phyloP scores from a whole-genome alignment of 2,329 filamentous ascomycete species.

The Penicillium rolfsii region DNA sequence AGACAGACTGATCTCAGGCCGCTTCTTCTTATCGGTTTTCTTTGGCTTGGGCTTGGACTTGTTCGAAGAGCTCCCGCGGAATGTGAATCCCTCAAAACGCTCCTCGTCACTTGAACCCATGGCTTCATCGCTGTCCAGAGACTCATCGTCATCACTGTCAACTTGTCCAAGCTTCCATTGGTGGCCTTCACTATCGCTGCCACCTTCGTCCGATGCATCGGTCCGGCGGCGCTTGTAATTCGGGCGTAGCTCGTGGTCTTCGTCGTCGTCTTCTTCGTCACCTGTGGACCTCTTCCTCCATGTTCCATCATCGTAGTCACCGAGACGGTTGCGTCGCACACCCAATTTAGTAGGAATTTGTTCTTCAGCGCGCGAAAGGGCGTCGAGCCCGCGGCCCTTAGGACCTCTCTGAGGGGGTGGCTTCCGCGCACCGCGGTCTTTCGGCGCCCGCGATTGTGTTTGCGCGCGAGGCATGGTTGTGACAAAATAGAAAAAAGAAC shows the following conservation, averaged over 20 bases:
- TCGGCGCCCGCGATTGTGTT: slow-evolving; percentile 45
- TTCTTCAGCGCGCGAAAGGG: slow-evolving; percentile 66
- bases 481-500: slow-evolving; percentile 9
- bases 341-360: slow-evolving; percentile 57
- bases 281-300: slow-evolving; percentile 44
- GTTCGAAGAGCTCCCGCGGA: slow-evolving; percentile 60
- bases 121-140: slow-evolving; percentile 76
- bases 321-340: slow-evolving; percentile 61
- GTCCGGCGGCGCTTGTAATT: slow-evolving; percentile 51
- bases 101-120: slow-evolving; percentile 90
- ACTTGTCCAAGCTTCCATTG: slow-evolving; percentile 79
- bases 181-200: slow-evolving; percentile 83
- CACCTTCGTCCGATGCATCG: slow-evolving; percentile 58
- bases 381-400: slow-evolving; percentile 58
- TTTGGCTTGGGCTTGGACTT: slow-evolving; percentile 43
- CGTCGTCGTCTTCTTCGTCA: slow-evolving; percentile 48
- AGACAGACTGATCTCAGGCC: slow-evolving; percentile 52
- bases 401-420: slow-evolving; percentile 53
- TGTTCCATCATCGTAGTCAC: slow-evolving; percentile 57
- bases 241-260: slow-evolving; percentile 29
- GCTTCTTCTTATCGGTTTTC: slow-evolving; percentile 28
- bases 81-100: slow-evolving; percentile 75
- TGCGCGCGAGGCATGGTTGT: slow-evolving; percentile 47
- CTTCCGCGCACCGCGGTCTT: slow-evolving; percentile 43
- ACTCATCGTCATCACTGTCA: slow-evolving; percentile 67